Base-by-base conservation (phyloP, 768 basidiomycete genomes). In the Leucocoprinus leucothites region DNA sequence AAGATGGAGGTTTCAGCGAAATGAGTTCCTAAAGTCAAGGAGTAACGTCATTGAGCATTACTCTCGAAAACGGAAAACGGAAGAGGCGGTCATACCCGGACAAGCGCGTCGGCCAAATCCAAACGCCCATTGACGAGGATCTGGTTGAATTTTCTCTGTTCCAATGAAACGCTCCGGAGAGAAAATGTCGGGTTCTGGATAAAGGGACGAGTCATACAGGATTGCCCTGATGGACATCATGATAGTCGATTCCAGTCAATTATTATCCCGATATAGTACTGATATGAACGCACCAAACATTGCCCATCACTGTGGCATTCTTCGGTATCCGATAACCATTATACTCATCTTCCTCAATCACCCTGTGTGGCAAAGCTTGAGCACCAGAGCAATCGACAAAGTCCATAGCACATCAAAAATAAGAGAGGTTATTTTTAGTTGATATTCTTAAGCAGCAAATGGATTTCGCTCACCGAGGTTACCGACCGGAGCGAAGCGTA, bases 291-390 rank as follows among this genome's bases (percentile, higher is more conserved):
- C 52, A 77, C 76, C 78, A 80, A n/a, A 76, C 67, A 48, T 79
- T 80, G 2, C 75, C 70, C n/a, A 80, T 58, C 16, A 80, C 59
- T 3, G 74, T 75, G 1, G 77, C 69, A 9, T 72, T 73, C 45
- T 73, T 71, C 1, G 81, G 81, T 26, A 82, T 76, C 16, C 58
- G 61, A 58, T 74, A 76, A 1, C 74, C 78, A 11, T 61, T 54
- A 56, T 80, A 81, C 13, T 71, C 70, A 52, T 81, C 80, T 14
- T 80, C 78, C 47, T 74, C 61, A 2, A 66, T 69, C 9, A 72
- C 69, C 22, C 65, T 63, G 53, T 79, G 79, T 13, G 76, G 74
- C 13, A 78, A 59, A 25, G 73, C 78, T 78, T 56, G 26, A 24
- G 11, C 31, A 31, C 11, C 31, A 31, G 31, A 31, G n/a, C n/a